A percentile compares a stretch with the other conserved stretches of the same genome.
Evolutionary conservation across 441 rosid genomes (phyloP).

Genomic region (Corymbia citriodora): DNA sequence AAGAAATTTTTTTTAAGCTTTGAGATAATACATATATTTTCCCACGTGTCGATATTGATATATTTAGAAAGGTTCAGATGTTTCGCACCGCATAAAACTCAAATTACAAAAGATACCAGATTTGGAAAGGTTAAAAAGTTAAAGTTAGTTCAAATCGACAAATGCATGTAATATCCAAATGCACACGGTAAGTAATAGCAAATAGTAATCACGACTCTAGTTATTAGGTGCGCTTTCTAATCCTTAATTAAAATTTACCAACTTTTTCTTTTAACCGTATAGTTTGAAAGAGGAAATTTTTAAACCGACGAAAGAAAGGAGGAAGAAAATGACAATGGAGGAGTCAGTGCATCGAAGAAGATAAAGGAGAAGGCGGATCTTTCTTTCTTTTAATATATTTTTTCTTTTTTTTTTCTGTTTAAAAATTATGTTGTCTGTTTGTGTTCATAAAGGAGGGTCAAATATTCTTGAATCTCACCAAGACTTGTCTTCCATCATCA

Average conservation of each 20-base stretch:
- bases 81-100: not conserved
- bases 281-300: not conserved
- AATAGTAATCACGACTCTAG: not conserved
- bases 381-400: not conserved
- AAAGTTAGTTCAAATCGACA: not conserved
- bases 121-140: not conserved
- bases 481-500: constrained; percentile 56
- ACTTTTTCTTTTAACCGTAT: not conserved
- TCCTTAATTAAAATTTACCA: not conserved
- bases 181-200: not conserved
- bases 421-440: not conserved
- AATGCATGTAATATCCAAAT: not conserved
- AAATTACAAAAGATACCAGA: not conserved
- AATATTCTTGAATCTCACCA: constrained; percentile 52
- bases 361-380: constrained; percentile 19
- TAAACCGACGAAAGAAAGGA: constrained; percentile 1
- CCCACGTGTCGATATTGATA: not conserved
- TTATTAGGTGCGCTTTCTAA: not conserved
- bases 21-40: not conserved
- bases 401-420: not conserved
- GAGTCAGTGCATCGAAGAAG: constrained; percentile 24
- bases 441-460: constrained; percentile 46
- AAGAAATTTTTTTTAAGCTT: not conserved
- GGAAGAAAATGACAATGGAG: constrained; percentile 28
- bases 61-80: not conserved